Evolutionary conservation across 495 filamentous ascomycete species (phyloP), one percentile per base, ranked within the genome.

Genomic region (Entonaema liquescens): DNA sequence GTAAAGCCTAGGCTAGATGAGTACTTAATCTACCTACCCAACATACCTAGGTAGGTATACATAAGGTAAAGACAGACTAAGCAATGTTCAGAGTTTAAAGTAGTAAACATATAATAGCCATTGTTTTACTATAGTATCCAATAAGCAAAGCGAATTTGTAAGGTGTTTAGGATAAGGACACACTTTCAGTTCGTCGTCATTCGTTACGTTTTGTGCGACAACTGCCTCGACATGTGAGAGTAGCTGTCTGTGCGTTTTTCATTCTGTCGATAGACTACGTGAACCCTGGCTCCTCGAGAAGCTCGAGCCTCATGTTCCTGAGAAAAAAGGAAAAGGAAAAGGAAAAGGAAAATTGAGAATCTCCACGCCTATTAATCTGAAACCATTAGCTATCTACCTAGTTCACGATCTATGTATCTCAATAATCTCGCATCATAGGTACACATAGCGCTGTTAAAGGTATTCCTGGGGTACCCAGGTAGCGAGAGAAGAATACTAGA

Each of bases 101-200:
- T 9, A 44, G 40, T 19, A 9, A 19, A 44, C 7, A 21, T 47
- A 21, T 47, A 47, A 47, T 21, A 23, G 17, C 9, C 5, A 23
- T 23, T 11, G 2, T 47, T 3, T 3, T 12, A 23, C 19, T 47
- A 47, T 47, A 12, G 3, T 21, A 47, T 23, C 23, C 3, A 47
- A 23, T 3, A 47, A 23, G 4, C 8, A 47, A 47, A 3, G 3
- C 7, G 42, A 9, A 1, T 33, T 33, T 2, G 31, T 33, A 6
- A 33, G 6, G 11, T 9, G 11, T 2, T 33, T 33, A 47, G 17
- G 2, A 1, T 44, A 70, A 26, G 59, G 29, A 67, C 53, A 59
- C 64, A 35, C 69, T 62, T 57, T 50, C 47, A 55, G 68, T 61
- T 68, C 65, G 65, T 72, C 60, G 52, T 56, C 55, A 52, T 60